These are phyloP conservation scores for Cutaneotrichosporon sp. DNA, from an alignment of 1,284 basidiomycete genomes.

Conservation along the genomic window DNA sequence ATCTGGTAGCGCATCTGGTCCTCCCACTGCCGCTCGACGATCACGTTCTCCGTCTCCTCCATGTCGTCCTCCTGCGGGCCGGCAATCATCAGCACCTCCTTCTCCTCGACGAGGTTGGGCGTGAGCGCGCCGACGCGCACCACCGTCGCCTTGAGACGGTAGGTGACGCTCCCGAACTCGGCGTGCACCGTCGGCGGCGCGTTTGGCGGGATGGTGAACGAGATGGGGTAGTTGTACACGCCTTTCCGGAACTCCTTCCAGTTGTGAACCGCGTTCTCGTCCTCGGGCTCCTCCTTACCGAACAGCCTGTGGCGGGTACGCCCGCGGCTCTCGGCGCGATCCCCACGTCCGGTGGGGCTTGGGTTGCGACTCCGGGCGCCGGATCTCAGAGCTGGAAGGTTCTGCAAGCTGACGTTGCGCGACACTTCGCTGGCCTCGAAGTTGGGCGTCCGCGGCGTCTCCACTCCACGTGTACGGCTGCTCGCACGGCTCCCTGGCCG, in stretches of 20 bases:
- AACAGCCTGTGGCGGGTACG: constrained; percentile 50
- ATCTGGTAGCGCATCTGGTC: constrained; percentile 84
- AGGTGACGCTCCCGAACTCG: constrained; percentile 75
- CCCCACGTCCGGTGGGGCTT: constrained; percentile 25
- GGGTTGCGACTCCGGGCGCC: constrained; percentile 19
- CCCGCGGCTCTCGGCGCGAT: constrained; percentile 45
- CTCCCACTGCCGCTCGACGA: constrained; percentile 92
- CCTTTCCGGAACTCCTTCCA: constrained; percentile 93
- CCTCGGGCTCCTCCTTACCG: constrained; percentile 58
- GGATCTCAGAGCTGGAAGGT: background rate
- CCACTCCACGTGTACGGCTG: constrained; percentile 15
- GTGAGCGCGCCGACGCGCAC: constrained; percentile 81
- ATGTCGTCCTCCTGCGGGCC: constrained; percentile 73
- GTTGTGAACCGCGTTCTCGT: constrained; percentile 53
- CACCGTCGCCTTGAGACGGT: constrained; percentile 79
- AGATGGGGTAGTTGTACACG: constrained; percentile 93
- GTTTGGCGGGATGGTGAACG: constrained; percentile 78
- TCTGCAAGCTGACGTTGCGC: constrained; percentile 7
- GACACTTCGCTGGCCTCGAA: constrained; percentile 18
- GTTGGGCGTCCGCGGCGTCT: constrained; percentile 15
- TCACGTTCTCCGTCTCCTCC: constrained; percentile 77
- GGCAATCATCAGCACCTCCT: constrained; percentile 76
- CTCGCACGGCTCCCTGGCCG: no score
- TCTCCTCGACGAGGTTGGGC: constrained; percentile 67
- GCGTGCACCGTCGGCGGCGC: constrained; percentile 78